Evolutionary conservation across 2,329 filamentous ascomycete genomes (phyloP).

Genomic region (Pestalotiopsis sp.): DNA sequence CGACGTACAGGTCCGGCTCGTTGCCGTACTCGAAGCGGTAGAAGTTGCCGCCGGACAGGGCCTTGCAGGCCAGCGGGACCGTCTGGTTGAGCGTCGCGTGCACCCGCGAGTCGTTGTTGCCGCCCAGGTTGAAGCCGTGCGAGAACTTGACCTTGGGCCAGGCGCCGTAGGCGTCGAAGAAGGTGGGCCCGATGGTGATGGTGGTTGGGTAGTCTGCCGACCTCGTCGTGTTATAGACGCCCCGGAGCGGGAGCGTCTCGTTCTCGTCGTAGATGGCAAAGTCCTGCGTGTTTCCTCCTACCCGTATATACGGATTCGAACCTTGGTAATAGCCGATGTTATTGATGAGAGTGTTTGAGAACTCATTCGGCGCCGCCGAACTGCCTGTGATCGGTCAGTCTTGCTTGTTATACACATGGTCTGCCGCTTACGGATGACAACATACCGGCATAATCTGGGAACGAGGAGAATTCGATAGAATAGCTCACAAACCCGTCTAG

Average conservation of each 20-base stretch:
- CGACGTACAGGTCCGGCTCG: constrained; percentile 62
- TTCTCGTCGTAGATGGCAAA: constrained; percentile 61
- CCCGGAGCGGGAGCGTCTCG: constrained; percentile 51
- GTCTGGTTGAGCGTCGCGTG: constrained; percentile 55
- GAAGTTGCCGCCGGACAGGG: constrained; percentile 51
- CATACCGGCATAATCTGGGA: constrained; percentile 37
- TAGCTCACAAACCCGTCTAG: constrained; percentile 43
- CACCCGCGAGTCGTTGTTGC: constrained; percentile 48
- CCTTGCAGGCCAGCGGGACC: constrained; percentile 58
- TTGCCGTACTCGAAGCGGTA: constrained; percentile 66
- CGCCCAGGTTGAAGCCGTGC: constrained; percentile 64
- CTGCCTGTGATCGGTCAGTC: constrained; percentile 27
- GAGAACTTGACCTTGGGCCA: constrained; percentile 57
- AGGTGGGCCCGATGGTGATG: constrained; percentile 61
- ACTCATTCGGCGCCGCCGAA: constrained; percentile 55
- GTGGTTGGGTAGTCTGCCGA: constrained; percentile 63
- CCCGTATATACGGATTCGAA: constrained; percentile 60
- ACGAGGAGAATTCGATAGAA: constrained; percentile 42
- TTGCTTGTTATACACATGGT: neutral
- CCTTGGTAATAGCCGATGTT: constrained; percentile 57
- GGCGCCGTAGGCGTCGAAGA: constrained; percentile 64
- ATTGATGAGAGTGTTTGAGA: constrained; percentile 60
- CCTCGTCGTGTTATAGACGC: constrained; percentile 49
- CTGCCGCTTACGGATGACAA: neutral
- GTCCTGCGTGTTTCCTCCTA: constrained; percentile 70